Evolutionary conservation across 164 flowering plant species (phyloP).

Genomic region (Echeveria elegans): DNA sequence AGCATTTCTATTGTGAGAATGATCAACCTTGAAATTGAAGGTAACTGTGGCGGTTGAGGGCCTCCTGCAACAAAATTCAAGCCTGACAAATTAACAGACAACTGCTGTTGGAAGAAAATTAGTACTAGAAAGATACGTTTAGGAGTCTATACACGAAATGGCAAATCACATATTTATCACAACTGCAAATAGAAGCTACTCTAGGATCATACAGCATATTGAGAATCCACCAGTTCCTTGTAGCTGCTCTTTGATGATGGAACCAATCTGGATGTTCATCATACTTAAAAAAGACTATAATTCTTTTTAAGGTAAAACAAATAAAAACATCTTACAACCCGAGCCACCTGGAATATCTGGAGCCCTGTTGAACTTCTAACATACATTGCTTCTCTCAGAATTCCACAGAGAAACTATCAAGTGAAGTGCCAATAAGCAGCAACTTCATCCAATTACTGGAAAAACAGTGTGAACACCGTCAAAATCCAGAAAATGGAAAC

Average conservation of each 20-base stretch:
- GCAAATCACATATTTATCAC: background rate
- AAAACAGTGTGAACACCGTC: background rate
- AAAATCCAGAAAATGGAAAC: too few relatives aligned
- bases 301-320: too few relatives aligned
- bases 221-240: background rate
- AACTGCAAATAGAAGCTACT: too few relatives aligned
- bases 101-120: too few relatives aligned
- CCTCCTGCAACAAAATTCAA: too few relatives aligned
- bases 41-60: too few relatives aligned
- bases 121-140: background rate
- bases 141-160: background rate
- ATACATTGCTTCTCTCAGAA: background rate
- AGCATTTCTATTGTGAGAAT: too few relatives aligned
- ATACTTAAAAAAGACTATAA: too few relatives aligned
- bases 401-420: background rate
- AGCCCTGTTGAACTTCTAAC: background rate
- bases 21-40: too few relatives aligned
- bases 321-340: too few relatives aligned
- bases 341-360: background rate
- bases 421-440: background rate
- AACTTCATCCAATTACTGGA: too few relatives aligned
- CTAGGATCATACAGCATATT: background rate
- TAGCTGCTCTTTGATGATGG: background rate
- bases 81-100: too few relatives aligned
- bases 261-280: background rate